Conservation (phyloP, 257 asterid genomes). For the Solanum gandarillasii region DNA sequence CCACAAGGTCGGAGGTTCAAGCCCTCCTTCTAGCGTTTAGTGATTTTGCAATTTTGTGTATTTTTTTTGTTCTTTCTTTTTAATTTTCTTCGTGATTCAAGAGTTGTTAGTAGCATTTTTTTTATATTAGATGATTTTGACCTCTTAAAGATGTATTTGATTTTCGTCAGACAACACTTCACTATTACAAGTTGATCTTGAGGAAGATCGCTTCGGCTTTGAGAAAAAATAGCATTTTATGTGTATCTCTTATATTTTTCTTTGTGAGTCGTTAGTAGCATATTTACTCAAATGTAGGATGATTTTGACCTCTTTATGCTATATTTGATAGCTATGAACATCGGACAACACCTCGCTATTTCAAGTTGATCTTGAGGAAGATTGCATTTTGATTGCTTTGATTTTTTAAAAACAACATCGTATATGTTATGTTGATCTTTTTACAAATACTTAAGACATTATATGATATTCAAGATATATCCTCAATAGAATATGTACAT, state of each 20-base stretch:
- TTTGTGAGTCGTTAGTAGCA: neutral
- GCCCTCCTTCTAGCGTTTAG: slow-evolving; percentile 49
- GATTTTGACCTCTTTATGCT: neutral
- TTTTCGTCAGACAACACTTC: neutral
- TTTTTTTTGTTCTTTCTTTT: neutral
- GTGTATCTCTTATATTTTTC: neutral
- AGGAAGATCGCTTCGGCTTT: neutral
- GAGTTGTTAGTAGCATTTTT: neutral
- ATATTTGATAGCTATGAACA: neutral
- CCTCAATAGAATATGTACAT: neutral
- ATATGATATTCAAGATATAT: neutral
- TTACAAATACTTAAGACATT: neutral
- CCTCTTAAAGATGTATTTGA: neutral
- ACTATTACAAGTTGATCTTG: neutral
- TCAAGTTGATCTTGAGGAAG: neutral
- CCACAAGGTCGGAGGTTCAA: slow-evolving; percentile 99
- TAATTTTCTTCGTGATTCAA: neutral
- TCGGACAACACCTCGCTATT: neutral
- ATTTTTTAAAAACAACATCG: too few relatives aligned
- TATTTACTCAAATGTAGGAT: neutral
- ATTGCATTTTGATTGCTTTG: neutral
- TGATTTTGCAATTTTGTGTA: neutral
- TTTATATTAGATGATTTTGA: neutral
- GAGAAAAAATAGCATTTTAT: too few relatives aligned
- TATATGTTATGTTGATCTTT: neutral